Base-by-base conservation (phyloP, 108 stramenopile genomes). In the Cafeteria roenbergensis region DNA sequence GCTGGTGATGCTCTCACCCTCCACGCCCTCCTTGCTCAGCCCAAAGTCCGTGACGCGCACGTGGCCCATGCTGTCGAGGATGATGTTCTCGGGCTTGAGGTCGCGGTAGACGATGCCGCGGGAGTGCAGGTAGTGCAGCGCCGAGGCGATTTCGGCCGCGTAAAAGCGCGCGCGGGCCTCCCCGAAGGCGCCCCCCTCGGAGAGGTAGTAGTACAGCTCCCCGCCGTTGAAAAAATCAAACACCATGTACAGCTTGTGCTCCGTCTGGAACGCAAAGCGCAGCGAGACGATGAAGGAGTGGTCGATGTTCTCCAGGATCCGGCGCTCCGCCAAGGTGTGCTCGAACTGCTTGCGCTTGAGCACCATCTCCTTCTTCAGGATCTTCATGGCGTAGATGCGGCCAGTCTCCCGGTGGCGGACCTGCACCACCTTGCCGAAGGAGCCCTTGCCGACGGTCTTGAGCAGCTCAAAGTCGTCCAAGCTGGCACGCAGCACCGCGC, bases 41-140 rank as follows among this genome's bases (percentile, higher is more conserved):
- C 83, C 83, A 54, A 84, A 82, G 64, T 84, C 83, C 8, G 83
- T 82, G 35, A 84, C 35, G 42, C 77, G 78, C 55, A 84, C 74
- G 65, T 84, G 83, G 0, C 83, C 83, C 53, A 80, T 67, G 24
- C 53, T 64, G 30, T 71, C 73, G 55, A 84, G 36, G 24, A 84
- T 62, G 26, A 84, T 38, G 60, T 84, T 84, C 51, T 84, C 81
- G 1, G 83, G 83, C 72, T 85, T 84, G 26, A 97, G 73, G 71
- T 99, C 95, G 0, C 98, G 76, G 74, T 99, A 95, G 38, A 99
- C 72, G 33, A 97, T 91, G 56, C 88, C 87, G 22, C 79, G 62
- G 22, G 55, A 61, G 68, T 99, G 98, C 63, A 85, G 58, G 55
- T 76, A 75, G 55, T 82, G 80, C 33, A 85, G 65, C 35, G 84